phyloP scores from a whole-genome alignment of 2,329 filamentous ascomycete genomes.

The Calonectria honghensis region DNA sequence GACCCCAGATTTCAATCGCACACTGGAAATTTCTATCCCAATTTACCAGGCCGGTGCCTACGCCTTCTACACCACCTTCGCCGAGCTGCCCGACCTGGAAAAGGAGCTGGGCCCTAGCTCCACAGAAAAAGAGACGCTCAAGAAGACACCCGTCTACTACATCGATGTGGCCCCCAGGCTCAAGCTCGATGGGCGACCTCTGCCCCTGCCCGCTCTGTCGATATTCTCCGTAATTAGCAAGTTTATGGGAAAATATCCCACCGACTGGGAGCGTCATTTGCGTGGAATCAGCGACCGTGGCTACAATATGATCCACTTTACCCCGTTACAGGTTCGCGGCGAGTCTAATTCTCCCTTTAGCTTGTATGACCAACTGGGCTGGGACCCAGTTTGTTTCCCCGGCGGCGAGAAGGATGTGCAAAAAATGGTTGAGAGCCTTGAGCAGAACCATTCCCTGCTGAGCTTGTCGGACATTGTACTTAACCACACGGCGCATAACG shows the following conservation, averaged over 20 bases:
- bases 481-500: constrained; percentile 98
- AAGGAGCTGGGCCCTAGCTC: constrained; percentile 52
- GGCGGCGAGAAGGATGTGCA: constrained; percentile 88
- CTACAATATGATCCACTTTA: constrained; percentile 99
- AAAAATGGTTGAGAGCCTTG: constrained; percentile 85
- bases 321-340: constrained; percentile 91
- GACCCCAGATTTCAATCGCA: constrained; percentile 92
- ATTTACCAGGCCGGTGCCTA: constrained; percentile 90
- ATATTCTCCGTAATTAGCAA: constrained; percentile 97
- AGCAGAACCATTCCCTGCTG: constrained; percentile 88
- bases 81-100: constrained; percentile 83
- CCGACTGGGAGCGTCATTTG: constrained; percentile 92
- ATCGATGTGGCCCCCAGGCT: constrained; percentile 93
- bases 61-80: constrained; percentile 95
- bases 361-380: constrained; percentile 92
- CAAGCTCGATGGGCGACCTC: constrained; percentile 80
- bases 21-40: constrained; percentile 91
- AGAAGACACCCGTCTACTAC: constrained; percentile 87
- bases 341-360: constrained; percentile 98
- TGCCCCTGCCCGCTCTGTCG: constrained; percentile 91
- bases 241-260: constrained; percentile 95
- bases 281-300: constrained; percentile 90
- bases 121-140: constrained; percentile 66
- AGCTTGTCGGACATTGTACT: constrained; percentile 97
- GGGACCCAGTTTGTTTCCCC: constrained; percentile 89